Conservation (phyloP, 164 flowering plant species). For the Stephania yunnanensis region DNA sequence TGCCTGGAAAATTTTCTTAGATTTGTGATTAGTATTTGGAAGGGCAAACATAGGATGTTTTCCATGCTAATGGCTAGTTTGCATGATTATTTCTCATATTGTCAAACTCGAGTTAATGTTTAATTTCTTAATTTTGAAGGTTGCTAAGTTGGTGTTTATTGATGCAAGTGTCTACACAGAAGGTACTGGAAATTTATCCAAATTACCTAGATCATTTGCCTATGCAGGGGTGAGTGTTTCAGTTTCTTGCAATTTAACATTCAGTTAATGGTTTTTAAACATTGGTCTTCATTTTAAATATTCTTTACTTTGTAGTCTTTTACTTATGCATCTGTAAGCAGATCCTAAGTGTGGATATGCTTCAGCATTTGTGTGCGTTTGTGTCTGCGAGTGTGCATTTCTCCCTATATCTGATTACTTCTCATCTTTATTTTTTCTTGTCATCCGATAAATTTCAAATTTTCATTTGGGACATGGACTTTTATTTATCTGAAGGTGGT, state of each 20-base stretch:
- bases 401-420: too few species aligned
- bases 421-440: too few species aligned
- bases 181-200: constrained; percentile 66
- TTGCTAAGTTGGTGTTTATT: constrained; percentile 70
- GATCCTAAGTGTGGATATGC: too few species aligned
- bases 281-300: neutral
- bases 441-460: too few species aligned
- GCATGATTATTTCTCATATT: neutral
- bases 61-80: neutral
- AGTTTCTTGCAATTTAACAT: neutral
- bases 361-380: neutral
- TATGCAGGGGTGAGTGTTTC: constrained; percentile 77
- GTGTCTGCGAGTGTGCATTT: neutral
- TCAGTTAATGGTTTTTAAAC: neutral
- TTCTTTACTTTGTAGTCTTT: neutral
- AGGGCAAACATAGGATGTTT: too few species aligned
- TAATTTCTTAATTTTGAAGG: constrained; percentile 38
- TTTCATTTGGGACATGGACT: too few species aligned
- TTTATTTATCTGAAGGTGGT: too few species aligned
- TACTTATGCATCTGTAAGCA: neutral
- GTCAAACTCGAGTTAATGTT: neutral
- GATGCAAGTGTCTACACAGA: constrained; percentile 93
- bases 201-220: constrained; percentile 60
- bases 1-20: neutral
- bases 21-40: neutral